A percentile compares a stretch with the other conserved stretches of the same genome.
These are phyloP conservation scores for Penicillium cosmopolitanum DNA, from an alignment of 495 filamentous ascomycete genomes.

Conservation along the genomic window DNA sequence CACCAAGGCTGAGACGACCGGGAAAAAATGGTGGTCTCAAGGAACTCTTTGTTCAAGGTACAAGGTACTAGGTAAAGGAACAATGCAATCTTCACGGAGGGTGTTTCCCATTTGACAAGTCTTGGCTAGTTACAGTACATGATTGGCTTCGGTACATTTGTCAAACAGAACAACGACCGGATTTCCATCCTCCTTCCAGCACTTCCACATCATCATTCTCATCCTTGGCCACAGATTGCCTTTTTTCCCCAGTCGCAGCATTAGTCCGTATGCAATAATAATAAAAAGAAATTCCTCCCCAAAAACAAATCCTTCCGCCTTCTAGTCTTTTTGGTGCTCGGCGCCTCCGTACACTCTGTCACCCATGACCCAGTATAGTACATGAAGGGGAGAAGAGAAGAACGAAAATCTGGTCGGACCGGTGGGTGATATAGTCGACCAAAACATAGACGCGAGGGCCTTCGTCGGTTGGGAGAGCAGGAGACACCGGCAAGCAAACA, in stretches of 20 bases:
- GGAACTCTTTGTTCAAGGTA: not conserved
- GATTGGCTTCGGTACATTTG: constrained; percentile 21
- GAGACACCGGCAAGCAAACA: constrained; percentile 22
- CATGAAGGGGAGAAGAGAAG: constrained; percentile 24
- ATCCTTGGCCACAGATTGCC: not conserved
- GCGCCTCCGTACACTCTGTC: constrained; percentile 18
- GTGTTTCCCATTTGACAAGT: constrained; percentile 27
- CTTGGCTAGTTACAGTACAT: constrained; percentile 32
- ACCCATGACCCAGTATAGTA: constrained; percentile 31
- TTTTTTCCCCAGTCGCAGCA: constrained; percentile 14
- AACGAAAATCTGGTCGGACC: constrained; percentile 21
- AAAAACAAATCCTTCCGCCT: constrained; percentile 22
- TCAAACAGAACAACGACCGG: constrained; percentile 29
- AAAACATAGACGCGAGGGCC: not conserved
- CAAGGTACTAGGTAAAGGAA: not conserved
- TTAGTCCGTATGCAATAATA: constrained; percentile 27
- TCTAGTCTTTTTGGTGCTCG: constrained; percentile 37
- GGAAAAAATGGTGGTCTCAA: not conserved
- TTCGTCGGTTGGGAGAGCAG: constrained; percentile 18
- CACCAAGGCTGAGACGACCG: not conserved
- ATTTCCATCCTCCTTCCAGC: constrained; percentile 1
- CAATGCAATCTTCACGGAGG: constrained; percentile 23
- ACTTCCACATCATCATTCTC: constrained; percentile 7
- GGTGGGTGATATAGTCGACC: constrained; percentile 3
- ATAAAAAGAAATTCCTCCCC: constrained; percentile 11